phyloP scores from a whole-genome alignment of 1,284 basidiomycete genomes.

The Papiliotrema fonsecae region DNA sequence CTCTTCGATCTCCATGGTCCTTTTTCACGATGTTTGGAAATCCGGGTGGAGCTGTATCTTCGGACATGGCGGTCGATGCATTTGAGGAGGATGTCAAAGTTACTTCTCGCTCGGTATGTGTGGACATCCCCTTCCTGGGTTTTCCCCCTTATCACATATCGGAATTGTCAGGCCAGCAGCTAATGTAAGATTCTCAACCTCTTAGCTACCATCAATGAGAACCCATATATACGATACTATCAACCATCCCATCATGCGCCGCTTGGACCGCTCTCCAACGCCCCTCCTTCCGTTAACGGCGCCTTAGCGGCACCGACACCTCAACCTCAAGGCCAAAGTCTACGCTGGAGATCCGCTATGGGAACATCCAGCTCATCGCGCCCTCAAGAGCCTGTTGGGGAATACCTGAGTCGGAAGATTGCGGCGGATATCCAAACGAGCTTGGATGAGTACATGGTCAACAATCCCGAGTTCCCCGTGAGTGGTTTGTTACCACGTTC shows the following conservation, averaged over 20 bases:
- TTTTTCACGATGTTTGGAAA: constrained; percentile 86
- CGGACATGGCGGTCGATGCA: constrained; percentile 58
- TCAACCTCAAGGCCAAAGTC: constrained; percentile 36
- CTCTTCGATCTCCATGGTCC: constrained; percentile 64
- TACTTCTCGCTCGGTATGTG: constrained; percentile 48
- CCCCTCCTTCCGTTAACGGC: constrained; percentile 8
- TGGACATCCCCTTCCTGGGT: neutral
- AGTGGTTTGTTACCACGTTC: constrained; percentile 28
- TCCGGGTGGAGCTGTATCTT: constrained; percentile 61
- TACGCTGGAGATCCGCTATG: constrained; percentile 46
- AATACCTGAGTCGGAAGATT: constrained; percentile 67
- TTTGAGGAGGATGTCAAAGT: constrained; percentile 80
- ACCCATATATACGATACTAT: constrained; percentile 92
- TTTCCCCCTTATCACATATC: neutral
- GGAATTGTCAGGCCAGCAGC: neutral
- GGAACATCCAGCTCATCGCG: constrained; percentile 18
- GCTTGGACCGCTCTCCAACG: constrained; percentile 68
- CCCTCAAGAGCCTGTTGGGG: constrained; percentile 45
- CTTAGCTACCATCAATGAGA: constrained; percentile 88
- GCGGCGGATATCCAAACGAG: constrained; percentile 75
- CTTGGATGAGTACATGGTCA: constrained; percentile 77
- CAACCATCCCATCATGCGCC: constrained; percentile 76
- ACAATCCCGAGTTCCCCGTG: constrained; percentile 81
- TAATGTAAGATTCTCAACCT: constrained; percentile 71
- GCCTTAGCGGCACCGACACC: constrained; percentile 47